Evolutionary conservation across 2,329 filamentous ascomycete genomes (phyloP).

Genomic region (Ophiostoma quercus): DNA sequence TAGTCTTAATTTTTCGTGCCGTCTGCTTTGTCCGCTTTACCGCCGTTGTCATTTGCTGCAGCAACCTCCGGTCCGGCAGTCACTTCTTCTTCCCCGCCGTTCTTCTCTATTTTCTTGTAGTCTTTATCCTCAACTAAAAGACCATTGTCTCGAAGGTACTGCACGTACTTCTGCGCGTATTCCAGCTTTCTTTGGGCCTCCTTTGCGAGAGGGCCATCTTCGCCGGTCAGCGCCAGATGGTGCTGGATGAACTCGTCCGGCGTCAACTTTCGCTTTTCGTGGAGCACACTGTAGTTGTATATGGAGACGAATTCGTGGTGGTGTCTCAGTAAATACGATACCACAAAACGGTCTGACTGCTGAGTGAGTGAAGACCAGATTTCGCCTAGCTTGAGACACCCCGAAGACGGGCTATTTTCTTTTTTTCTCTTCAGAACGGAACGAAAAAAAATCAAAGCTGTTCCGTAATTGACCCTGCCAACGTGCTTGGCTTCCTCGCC

Average conservation of each 20-base stretch:
- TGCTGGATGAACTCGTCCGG: background rate
- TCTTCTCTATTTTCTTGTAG: no score
- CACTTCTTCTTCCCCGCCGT: background rate
- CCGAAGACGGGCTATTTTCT: background rate
- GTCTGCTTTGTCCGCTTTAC: no score
- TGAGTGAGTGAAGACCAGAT: background rate
- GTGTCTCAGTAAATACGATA: background rate
- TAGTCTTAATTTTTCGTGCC: no score
- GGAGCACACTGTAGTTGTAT: background rate
- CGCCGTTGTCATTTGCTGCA: no score
- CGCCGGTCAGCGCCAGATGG: background rate
- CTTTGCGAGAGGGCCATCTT: background rate
- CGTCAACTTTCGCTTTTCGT: background rate
- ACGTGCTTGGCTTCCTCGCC: conserved; percentile 2
- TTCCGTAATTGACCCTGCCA: background rate
- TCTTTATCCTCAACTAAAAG: background rate
- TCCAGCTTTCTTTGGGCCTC: background rate
- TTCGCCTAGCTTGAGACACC: background rate
- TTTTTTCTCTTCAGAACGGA: background rate
- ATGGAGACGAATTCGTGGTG: background rate
- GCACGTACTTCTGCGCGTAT: background rate
- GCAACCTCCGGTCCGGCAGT: no score
- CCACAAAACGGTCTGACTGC: background rate
- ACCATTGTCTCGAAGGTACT: conserved; percentile 3
- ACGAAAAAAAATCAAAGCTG: background rate